Evolutionary conservation across 2,329 filamentous ascomycete species (phyloP).

Genomic region (Xylaria sp.): DNA sequence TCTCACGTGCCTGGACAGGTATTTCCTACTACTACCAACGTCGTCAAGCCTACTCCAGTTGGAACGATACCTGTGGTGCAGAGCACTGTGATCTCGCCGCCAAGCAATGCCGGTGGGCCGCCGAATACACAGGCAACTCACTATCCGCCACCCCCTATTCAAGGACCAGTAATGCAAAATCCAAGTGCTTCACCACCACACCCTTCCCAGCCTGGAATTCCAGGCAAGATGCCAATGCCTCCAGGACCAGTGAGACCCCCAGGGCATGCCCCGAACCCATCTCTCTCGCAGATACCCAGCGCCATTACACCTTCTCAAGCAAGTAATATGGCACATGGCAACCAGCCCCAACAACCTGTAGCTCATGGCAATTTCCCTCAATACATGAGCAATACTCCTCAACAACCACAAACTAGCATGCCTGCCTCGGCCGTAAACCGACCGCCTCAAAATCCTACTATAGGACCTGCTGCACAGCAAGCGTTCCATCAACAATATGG

Average conservation of each 20-base stretch:
- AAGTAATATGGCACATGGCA: not conserved
- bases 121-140: slow-evolving; percentile 18
- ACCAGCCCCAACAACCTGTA: slow-evolving; percentile 4
- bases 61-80: slow-evolving; percentile 1
- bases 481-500: slow-evolving; percentile 5
- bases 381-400: slow-evolving; percentile 7
- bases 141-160: not conserved
- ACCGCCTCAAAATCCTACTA: slow-evolving; percentile 2
- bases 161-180: slow-evolving; percentile 9
- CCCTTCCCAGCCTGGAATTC: slow-evolving; percentile 8
- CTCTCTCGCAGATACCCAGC: slow-evolving; percentile 1
- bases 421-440: slow-evolving; percentile 14
- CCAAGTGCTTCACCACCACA: not conserved
- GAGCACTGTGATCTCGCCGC: not conserved
- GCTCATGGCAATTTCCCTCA: slow-evolving; percentile 14
- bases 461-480: slow-evolving; percentile 15
- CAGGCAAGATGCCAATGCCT: slow-evolving; percentile 6
- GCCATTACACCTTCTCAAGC: slow-evolving; percentile 14
- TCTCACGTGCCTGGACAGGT: not conserved
- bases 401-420: slow-evolving; percentile 22
- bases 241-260: slow-evolving; percentile 15
- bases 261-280: slow-evolving; percentile 4
- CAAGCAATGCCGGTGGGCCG: slow-evolving; percentile 13
- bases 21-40: slow-evolving; percentile 1
- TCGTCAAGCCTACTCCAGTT: slow-evolving; percentile 1